Evolutionary conservation across 2,329 filamentous ascomycete genomes (phyloP).

Genomic region (Xylaria sp.): DNA sequence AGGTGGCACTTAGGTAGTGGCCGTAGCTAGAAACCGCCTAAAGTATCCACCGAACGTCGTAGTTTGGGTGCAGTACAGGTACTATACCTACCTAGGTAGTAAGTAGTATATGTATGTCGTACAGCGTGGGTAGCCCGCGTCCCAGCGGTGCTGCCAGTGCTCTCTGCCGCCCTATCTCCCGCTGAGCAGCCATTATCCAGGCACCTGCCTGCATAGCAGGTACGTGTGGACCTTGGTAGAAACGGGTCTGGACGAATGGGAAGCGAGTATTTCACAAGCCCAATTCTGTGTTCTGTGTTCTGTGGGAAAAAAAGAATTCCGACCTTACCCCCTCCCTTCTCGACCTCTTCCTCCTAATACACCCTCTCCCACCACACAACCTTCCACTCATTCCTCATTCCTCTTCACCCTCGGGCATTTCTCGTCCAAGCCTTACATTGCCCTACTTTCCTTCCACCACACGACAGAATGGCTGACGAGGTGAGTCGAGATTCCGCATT

Average conservation of each 20-base stretch:
- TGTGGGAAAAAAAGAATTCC: constrained; percentile 27
- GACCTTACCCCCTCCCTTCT: constrained; percentile 26
- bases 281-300: constrained; percentile 30
- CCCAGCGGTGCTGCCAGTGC: not conserved
- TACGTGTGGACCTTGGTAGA: no score
- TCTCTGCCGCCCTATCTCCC: not conserved
- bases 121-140: no score
- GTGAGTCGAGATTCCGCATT: constrained; percentile 48
- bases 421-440: constrained; percentile 35
- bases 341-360: constrained; percentile 24
- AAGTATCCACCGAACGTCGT: no score
- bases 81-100: no score
- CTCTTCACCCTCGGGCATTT: constrained; percentile 34
- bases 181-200: not conserved
- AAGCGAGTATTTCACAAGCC: constrained; percentile 12
- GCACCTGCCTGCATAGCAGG: not conserved
- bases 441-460: constrained; percentile 21
- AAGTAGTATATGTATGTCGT: not conserved
- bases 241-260: constrained; percentile 25
- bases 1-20: no score
- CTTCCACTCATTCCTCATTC: constrained; percentile 28
- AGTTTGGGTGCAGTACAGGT: no score
- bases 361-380: constrained; percentile 25
- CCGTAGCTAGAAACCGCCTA: no score
- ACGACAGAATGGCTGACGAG: constrained; percentile 62